Base-by-base conservation (phyloP, 352 stramenopile genomes). In the Phytophthora europaea region DNA sequence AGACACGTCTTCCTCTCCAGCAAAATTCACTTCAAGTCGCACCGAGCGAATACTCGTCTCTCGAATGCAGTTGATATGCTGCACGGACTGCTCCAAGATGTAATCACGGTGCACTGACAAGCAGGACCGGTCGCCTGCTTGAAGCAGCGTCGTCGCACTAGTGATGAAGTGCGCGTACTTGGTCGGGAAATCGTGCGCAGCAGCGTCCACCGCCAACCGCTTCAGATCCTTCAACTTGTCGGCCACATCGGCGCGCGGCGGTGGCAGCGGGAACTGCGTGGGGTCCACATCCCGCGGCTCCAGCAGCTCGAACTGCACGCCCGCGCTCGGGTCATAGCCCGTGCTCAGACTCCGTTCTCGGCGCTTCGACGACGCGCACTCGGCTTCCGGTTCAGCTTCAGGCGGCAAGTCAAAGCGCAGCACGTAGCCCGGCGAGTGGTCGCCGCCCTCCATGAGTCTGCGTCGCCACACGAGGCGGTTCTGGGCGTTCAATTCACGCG, bases 11-110 rank as follows among this genome's bases (percentile, higher is more conserved):
- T 72, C 75, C 56, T 96, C 87, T 2, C 74, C 80, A 3, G 79
- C 55, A 63, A 97, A 95, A 20, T 88, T 77, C 7, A 97, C 73
- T 6, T 87, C 78, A 16, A 95, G 80, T 12, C 22, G 57, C 7
- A 81, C 75, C 0, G 80, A 85, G 28, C 76, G 82, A 9, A 88
- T 82, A 43, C 75, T 60, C 15, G 56, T 66, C 26, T 84, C 68
- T 1, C 76, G 43, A 33, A 92, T 76, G 50, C 69, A 82, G 18
- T 73, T 78, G 12, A 95, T 65, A 20, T 79, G 74, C 13, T 91
- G 73, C 16, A 93, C 67, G 7, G 85, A 90, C 61, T 94, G 75
- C 31, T 89, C 75, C 1, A 93, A 22, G 40, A 94, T 20, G 43
- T 75, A 82, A 47, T 85, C 69, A 56, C 76, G 67, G 23, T 81